phyloP scores from a whole-genome alignment of 441 rosid genomes.

The Kokia cookei region DNA sequence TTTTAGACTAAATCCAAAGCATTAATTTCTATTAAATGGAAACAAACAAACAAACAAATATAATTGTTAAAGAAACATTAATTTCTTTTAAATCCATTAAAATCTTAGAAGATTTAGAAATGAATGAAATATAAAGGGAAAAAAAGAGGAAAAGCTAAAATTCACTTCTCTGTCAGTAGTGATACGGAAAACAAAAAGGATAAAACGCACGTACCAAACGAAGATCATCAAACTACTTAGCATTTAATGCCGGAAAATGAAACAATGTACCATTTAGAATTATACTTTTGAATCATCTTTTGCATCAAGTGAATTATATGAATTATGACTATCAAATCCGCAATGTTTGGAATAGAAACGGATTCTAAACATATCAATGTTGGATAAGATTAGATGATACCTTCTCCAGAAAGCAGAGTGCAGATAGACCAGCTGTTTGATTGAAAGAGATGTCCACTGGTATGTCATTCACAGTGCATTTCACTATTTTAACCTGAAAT shows the following conservation, averaged over 20 bases:
- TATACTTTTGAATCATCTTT: neutral
- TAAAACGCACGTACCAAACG: neutral
- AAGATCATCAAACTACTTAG: neutral
- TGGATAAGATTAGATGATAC: conserved; percentile 20
- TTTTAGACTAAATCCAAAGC: neutral
- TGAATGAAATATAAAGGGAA: too few species aligned
- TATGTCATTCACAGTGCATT: conserved; percentile 46
- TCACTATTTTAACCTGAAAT: conserved; percentile 54
- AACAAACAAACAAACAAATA: neutral
- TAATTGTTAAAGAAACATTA: neutral
- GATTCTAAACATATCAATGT: neutral
- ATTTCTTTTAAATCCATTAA: neutral
- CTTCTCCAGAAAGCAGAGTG: conserved; percentile 61
- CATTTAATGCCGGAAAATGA: neutral
- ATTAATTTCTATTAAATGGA: neutral
- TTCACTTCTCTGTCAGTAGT: neutral
- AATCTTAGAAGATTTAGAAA: neutral
- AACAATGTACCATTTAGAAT: neutral
- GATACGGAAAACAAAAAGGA: neutral
- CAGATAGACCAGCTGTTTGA: conserved; percentile 48
- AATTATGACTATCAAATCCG: neutral
- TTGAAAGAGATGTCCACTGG: conserved; percentile 62
- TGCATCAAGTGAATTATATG: neutral
- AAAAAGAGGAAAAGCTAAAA: neutral
- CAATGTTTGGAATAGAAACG: neutral